A percentile compares a stretch with the other conserved stretches of the same genome.
Conservation (phyloP, 805 yeast species). For the Sungouiozyma intestinalis region DNA sequence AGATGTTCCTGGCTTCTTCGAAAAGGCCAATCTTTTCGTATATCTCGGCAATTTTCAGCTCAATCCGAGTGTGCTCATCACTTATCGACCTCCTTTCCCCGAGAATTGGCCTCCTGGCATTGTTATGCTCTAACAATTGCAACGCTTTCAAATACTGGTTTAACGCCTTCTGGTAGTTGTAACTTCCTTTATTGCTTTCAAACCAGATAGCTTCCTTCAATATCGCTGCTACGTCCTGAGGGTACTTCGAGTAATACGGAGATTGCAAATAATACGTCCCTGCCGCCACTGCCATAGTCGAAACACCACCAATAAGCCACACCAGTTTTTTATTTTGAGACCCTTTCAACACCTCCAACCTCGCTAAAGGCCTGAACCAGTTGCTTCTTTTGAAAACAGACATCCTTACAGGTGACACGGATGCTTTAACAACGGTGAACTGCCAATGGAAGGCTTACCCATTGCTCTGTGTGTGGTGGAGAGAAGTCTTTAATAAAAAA, state of each 20-base stretch:
- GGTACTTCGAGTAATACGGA: conserved; percentile 2
- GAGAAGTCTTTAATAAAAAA: no score
- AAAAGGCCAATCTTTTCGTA: conserved; percentile 55
- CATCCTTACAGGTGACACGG: no score
- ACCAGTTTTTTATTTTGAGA: background rate
- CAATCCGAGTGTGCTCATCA: conserved; percentile 86
- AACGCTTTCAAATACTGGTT: conserved; percentile 60
- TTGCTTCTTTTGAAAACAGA: no score
- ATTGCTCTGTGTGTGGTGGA: no score
- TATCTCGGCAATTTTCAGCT: conserved; percentile 80
- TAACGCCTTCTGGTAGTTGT: conserved; percentile 51
- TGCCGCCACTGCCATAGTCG: background rate
- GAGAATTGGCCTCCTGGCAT: conserved; percentile 23
- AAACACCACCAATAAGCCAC: background rate
- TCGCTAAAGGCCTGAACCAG: no score
- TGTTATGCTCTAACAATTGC: conserved; percentile 31
- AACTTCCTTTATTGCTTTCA: conserved; percentile 57
- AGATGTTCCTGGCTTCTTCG: conserved; percentile 56
- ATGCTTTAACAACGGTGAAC: no score
- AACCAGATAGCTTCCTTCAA: conserved; percentile 75
- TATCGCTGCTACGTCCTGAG: background rate
- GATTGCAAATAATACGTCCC: conserved; percentile 1
- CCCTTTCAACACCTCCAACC: no score
- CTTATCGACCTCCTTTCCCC: conserved; percentile 24
- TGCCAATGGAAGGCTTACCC: no score